Evolutionary conservation across 306 rosid species (phyloP), one percentile per base, ranked within the genome.

Genomic region (Mimosa bimucronata): DNA sequence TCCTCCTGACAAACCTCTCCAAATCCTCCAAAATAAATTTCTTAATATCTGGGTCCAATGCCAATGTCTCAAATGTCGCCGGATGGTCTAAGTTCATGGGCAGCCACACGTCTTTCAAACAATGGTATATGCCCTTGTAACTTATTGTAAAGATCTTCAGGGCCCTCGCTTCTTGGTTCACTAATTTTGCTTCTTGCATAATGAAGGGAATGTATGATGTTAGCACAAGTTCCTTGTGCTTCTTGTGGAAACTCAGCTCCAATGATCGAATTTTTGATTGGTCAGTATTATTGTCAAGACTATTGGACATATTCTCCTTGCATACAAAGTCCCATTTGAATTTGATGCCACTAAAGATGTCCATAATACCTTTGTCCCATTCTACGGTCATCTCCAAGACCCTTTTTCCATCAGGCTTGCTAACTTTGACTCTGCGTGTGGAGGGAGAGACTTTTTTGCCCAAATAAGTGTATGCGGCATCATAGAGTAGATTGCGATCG

Each of bases 31-130:
- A 34, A 28, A 93, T 80, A 28, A 88, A 87, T 13, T 79, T 79
- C 77, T 84, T 87, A 11, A 85, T 68, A 25, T 82, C 84, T 0
- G 77, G 19, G 37, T 91, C 94, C 80, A 91, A 25, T 3, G 98
- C 93, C 15, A 93, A 73, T 31, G 90, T 90, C 2, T 91, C 93
- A 60, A 91, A 91, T 19, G 93, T 90, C 2, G 94, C 66, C 0
- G 98, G 97, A 73, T 93, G 97, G 73, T 91, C 90, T 2, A 93
- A 77, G 9, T 84, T 86, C 8, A 83, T 80, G 2, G 90, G 82
- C 3, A 75, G 19, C 97, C 97, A 91, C 0, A 66, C 30, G 40
- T 85, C 86, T 3, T 77, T 75, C 0, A 52, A 10, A 81, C 48
- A 65, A 21, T 80, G 64, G 68, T 80, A 88, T 76, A 89, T 14